These are phyloP conservation scores for Rhizopogon vesiculosus DNA, from an alignment of 768 basidiomycete genomes.

Conservation along the genomic window DNA sequence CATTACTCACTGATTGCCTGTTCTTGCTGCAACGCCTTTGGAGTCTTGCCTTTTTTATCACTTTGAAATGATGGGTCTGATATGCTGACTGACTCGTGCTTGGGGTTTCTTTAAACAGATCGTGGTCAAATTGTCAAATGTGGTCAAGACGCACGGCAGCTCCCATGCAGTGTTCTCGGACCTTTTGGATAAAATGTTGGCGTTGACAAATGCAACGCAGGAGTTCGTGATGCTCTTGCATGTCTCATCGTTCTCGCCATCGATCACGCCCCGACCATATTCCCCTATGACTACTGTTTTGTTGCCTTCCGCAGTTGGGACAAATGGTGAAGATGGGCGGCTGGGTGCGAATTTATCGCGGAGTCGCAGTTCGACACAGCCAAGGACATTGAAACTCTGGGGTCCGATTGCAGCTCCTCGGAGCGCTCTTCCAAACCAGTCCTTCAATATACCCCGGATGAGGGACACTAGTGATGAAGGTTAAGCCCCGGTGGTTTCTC, in stretches of 20 bases:
- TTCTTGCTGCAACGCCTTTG: neutral
- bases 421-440: slow-evolving; percentile 49
- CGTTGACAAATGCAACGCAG: slow-evolving; percentile 78
- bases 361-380: slow-evolving; percentile 50
- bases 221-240: slow-evolving; percentile 85
- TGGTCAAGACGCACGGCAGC: slow-evolving; percentile 60
- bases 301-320: slow-evolving; percentile 11
- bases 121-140: slow-evolving; percentile 71
- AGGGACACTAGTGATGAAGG: slow-evolving; percentile 21
- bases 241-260: slow-evolving; percentile 74
- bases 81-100: neutral
- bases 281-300: slow-evolving; percentile 48
- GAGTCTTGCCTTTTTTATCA: neutral
- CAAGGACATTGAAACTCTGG: slow-evolving; percentile 35
- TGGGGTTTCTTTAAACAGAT: slow-evolving; percentile 35
- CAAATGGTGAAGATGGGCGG: slow-evolving; percentile 38
- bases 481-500: slow-evolving; percentile 17
- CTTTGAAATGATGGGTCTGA: neutral
- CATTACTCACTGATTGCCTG: neutral
- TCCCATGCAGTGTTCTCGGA: slow-evolving; percentile 51
- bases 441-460: slow-evolving; percentile 37
- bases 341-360: slow-evolving; percentile 54
- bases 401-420: slow-evolving; percentile 32
- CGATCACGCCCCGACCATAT: slow-evolving; percentile 49
- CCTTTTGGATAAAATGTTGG: slow-evolving; percentile 67